Evolutionary conservation across 176 grass and related monocot species (phyloP), one percentile per base, ranked within the genome.

Genomic region (Paspalum vaginatum): DNA sequence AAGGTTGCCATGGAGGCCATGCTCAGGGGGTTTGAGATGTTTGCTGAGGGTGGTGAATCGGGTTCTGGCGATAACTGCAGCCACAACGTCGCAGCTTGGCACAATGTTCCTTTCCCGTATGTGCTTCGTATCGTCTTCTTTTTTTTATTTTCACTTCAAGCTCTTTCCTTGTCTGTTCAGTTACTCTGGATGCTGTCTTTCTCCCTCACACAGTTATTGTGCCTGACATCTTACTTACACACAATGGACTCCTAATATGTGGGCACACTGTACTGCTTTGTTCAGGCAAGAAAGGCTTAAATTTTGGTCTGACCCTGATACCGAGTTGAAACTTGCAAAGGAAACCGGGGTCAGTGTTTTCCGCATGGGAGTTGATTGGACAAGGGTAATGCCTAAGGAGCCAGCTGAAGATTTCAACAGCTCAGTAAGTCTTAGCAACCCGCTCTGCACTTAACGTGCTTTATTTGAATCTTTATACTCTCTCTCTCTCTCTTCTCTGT

Each of bases 241-340:
- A 5, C 2, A 17, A n/a, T 71, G 46, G 48, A 77, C 5, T 75
- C 78, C 78, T 82, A 22, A 82, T 56, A 76, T 64, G 13, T 75
- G 9, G 61, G 43, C 63, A 79, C 69, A 48, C 13, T 71, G 25
- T 59, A 55, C 49, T 15, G 7, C 27, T 81, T 79, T 87, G 16
- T 74, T 67, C 77, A 98, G 95, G 85, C 80, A 94, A 58, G 95
- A 94, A 82, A 85, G 95, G 74, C 85, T 98, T 66, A 92, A 83
- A 82, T 98, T 98, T 91, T 98, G 95, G 95, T 98, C 95, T 12
- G 92, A 98, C 81, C 95, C 95, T 54, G 92, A 98, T 59, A 89
- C 75, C 40, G 95, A 98, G 70, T 90, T 98, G 60, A 91, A 98
- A 83, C 88, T 98, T 69, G 95, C 89, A 44, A 98, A 98, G 74